Percentiles rank a stretch among this genome's conserved stretches.
Conservation (phyloP, 2,329 filamentous ascomycete genomes). For the Fusarium algeriense region DNA sequence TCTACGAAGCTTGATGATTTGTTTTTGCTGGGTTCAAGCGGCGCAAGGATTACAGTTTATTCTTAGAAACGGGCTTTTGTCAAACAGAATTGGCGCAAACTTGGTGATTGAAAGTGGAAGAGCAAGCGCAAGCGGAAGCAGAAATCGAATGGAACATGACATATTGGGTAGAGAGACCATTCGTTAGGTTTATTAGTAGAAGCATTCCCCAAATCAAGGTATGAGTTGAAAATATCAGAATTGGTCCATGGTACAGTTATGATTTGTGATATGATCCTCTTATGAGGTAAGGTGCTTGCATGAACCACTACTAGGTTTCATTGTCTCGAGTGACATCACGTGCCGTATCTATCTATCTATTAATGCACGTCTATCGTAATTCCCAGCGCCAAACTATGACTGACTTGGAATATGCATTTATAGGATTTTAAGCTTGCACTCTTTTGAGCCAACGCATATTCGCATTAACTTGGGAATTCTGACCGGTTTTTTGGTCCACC, state of each 20-base stretch:
- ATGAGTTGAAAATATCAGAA: not conserved
- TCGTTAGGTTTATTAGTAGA: slow-evolving; percentile 23
- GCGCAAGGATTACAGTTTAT: slow-evolving; percentile 10
- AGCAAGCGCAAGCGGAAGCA: not conserved
- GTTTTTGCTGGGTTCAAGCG: slow-evolving; percentile 23
- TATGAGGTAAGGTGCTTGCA: not conserved
- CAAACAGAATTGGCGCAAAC: not conserved
- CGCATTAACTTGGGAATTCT: not conserved
- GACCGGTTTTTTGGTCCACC: slow-evolving; percentile 3
- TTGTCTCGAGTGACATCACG: not conserved
- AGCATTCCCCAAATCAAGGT: not conserved
- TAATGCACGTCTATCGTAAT: not conserved
- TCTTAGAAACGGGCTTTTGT: slow-evolving; percentile 5
- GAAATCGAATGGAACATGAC: not conserved
- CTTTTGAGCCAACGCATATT: slow-evolving; percentile 3
- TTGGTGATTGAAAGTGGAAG: slow-evolving; percentile 7
- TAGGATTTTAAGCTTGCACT: slow-evolving; percentile 12
- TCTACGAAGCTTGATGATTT: slow-evolving; percentile 26
- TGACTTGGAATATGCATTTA: slow-evolving; percentile 9
- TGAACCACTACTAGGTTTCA: not conserved
- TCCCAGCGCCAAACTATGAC: not conserved
- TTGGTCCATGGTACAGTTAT: not conserved
- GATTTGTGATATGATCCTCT: not conserved
- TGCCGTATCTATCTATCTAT: not conserved
- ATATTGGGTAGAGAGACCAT: slow-evolving; percentile 2